phyloP scores from a whole-genome alignment of 495 filamentous ascomycete species.

The Daldinia decipiens region DNA sequence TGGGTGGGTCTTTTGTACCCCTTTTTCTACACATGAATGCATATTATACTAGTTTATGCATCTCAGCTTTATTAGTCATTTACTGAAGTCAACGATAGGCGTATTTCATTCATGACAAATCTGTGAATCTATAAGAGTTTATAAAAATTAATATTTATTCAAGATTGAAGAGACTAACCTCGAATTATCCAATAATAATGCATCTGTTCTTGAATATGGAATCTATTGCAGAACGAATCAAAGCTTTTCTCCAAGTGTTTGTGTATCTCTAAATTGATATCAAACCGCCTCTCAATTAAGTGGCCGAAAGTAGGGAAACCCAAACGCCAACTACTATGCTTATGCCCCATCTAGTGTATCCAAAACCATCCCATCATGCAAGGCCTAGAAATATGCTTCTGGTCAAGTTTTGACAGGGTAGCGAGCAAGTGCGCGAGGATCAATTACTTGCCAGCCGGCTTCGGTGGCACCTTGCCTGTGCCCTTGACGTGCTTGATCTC shows the following conservation, averaged over 20 bases:
- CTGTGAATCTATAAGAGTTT: no score
- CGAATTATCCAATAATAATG: conserved; percentile 5
- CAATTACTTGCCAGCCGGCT: background rate
- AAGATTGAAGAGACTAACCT: background rate
- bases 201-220: conserved; percentile 7
- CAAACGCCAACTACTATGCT: conserved; percentile 31
- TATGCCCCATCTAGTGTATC: conserved; percentile 5
- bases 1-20: background rate
- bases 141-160: background rate
- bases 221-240: conserved; percentile 12
- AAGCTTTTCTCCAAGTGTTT: background rate
- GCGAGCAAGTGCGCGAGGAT: conserved; percentile 12
- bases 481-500: conserved; percentile 56
- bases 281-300: background rate
- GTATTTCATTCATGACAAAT: background rate
- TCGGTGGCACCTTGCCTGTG: conserved; percentile 28
- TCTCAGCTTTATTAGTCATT: background rate
- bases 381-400: conserved; percentile 14
- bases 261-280: conserved; percentile 10
- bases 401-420: conserved; percentile 26
- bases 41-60: conserved; percentile 18
- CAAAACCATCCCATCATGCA: conserved; percentile 24
- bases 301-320: conserved; percentile 1
- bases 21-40: conserved; percentile 12
- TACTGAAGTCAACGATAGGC: background rate